Percentiles rank a stretch among this genome's conserved stretches.
Conservation (phyloP, 768 basidiomycete genomes). For the Russula brevipes region DNA sequence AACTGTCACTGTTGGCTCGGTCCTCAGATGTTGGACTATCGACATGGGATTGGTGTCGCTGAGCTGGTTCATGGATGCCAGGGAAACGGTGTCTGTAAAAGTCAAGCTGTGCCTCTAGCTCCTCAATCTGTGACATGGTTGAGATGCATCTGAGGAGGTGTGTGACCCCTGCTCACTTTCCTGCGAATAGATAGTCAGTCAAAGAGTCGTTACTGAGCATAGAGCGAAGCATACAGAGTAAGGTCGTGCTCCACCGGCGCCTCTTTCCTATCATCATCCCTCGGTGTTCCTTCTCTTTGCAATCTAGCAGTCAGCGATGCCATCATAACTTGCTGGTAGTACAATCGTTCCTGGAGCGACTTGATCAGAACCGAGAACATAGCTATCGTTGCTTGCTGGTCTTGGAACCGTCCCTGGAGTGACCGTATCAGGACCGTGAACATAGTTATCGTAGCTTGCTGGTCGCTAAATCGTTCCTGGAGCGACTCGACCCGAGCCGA, state of each 20-base stretch:
- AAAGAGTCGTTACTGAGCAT: neutral
- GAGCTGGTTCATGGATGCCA: constrained; percentile 14
- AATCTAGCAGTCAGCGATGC: neutral
- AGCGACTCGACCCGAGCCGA: too few relatives aligned
- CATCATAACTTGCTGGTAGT: too few relatives aligned
- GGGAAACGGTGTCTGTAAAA: constrained; percentile 15
- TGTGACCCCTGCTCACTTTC: constrained; percentile 10
- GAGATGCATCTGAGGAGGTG: neutral
- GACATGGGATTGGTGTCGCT: neutral
- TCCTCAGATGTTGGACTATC: constrained; percentile 1
- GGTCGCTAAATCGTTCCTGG: too few relatives aligned
- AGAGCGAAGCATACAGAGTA: constrained; percentile 4
- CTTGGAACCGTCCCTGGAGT: too few relatives aligned
- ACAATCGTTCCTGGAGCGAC: too few relatives aligned
- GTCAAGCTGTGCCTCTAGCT: constrained; percentile 12
- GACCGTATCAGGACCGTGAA: too few relatives aligned
- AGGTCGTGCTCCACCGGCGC: constrained; percentile 9
- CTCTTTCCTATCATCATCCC: constrained; percentile 14
- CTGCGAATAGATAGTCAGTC: constrained; percentile 1
- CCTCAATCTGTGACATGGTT: constrained; percentile 15
- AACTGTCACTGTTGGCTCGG: constrained; percentile 7
- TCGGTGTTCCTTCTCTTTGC: constrained; percentile 6
- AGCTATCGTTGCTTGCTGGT: too few relatives aligned
- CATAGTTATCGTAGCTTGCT: too few relatives aligned
- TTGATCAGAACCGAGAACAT: too few relatives aligned